These are phyloP conservation scores for apple (Malus domestica) DNA, from an alignment of 306 rosid genomes.

Conservation along the genomic window ASM211411v1 NC_041789.1:16680501-16681000, in stretches of 20 bases:
- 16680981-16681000: too few species aligned
- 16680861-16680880: neutral
- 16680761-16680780: conserved; percentile 4
- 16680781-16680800: neutral
- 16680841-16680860: neutral
- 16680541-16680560: neutral
- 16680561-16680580: neutral
- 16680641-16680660: conserved; percentile 12
- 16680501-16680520: neutral
- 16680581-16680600: neutral
- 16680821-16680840: neutral
- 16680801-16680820: neutral
- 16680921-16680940: neutral
- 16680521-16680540: neutral
- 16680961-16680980: too few species aligned
- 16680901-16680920: too few species aligned
- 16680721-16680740: neutral
- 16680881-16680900: neutral
- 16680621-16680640: conserved; percentile 11
- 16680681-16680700: neutral
- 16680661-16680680: conserved; percentile 2
- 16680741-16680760: neutral
- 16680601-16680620: neutral
- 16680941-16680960: neutral
- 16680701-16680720: neutral